Percentiles rank a stretch among this genome's conserved stretches.
Conservation (phyloP, 2,329 filamentous ascomycete species). For the Fusarium proliferatum region DNA sequence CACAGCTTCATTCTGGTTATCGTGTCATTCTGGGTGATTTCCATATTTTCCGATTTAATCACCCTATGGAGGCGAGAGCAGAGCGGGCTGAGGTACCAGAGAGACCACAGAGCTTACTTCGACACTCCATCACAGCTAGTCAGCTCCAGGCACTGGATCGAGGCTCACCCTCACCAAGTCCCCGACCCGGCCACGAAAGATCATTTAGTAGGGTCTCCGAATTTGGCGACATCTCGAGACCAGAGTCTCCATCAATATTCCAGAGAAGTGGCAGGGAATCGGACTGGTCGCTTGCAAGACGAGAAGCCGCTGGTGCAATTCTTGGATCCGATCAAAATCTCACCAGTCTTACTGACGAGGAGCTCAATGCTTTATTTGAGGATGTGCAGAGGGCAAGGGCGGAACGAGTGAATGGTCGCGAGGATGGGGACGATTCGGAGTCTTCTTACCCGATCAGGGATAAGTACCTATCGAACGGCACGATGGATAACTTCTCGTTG, state of each 20-base stretch:
- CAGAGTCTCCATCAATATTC: conserved; percentile 81
- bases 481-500: conserved; percentile 94
- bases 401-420: conserved; percentile 75
- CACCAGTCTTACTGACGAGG: conserved; percentile 88
- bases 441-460: conserved; percentile 92
- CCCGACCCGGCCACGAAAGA: conserved; percentile 77
- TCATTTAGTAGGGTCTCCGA: conserved; percentile 86
- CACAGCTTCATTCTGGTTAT: conserved; percentile 88
- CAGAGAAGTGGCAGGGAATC: conserved; percentile 77
- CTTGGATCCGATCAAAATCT: conserved; percentile 93
- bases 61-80: conserved; percentile 93
- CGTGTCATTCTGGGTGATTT: conserved; percentile 97
- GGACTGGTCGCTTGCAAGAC: conserved; percentile 93
- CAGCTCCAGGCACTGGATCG: conserved; percentile 70
- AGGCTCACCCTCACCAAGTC: conserved; percentile 69
- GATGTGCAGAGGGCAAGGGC: conserved; percentile 91
- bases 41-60: conserved; percentile 98
- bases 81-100: conserved; percentile 81
- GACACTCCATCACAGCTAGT: conserved; percentile 79
- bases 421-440: conserved; percentile 89
- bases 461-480: conserved; percentile 95
- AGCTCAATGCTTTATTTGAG: conserved; percentile 92
- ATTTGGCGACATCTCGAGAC: conserved; percentile 75
- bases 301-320: conserved; percentile 92
- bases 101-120: conserved; percentile 75